These are phyloP conservation scores for Linnemannia exigua DNA, from an alignment of 192 early-diverging fungal species.

Conservation along the genomic window DNA sequence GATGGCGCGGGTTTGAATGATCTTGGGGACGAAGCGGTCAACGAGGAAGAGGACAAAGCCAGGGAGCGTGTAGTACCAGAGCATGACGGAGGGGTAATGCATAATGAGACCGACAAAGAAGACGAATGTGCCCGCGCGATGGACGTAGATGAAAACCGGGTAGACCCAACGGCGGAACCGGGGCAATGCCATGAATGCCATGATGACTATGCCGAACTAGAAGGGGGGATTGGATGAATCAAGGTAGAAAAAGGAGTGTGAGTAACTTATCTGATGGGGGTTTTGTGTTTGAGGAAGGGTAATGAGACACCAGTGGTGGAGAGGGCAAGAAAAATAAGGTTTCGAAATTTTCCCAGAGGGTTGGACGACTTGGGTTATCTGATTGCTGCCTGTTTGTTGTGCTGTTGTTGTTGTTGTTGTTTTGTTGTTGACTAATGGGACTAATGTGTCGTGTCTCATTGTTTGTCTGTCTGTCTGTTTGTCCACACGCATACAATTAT, in stretches of 20 bases:
- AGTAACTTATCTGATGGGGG: not conserved
- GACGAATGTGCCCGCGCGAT: conserved; percentile 32
- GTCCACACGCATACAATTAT: not conserved
- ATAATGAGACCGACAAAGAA: conserved; percentile 55
- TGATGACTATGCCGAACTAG: conserved; percentile 30
- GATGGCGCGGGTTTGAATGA: conserved; percentile 50
- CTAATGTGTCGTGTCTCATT: not conserved
- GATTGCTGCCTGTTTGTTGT: not conserved
- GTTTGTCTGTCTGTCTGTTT: no score
- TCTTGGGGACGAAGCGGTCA: conserved; percentile 51
- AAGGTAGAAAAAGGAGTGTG: not conserved
- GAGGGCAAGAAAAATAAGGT: not conserved
- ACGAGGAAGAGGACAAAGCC: conserved; percentile 50
- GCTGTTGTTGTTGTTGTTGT: not conserved
- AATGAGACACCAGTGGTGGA: not conserved
- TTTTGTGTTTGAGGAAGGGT: no score
- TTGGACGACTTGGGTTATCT: not conserved
- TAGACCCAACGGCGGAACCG: conserved; percentile 41
- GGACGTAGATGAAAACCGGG: conserved; percentile 43
- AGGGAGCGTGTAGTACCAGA: conserved; percentile 55
- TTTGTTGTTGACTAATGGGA: not conserved
- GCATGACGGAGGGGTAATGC: conserved; percentile 52
- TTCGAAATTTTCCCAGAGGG: not conserved
- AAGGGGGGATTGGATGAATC: not conserved
- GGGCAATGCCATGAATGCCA: conserved; percentile 42